Evolutionary conservation across 495 filamentous ascomycete genomes (phyloP), one percentile per base, ranked within the genome.

Genomic region (Staphylotrichum tortipilum): DNA sequence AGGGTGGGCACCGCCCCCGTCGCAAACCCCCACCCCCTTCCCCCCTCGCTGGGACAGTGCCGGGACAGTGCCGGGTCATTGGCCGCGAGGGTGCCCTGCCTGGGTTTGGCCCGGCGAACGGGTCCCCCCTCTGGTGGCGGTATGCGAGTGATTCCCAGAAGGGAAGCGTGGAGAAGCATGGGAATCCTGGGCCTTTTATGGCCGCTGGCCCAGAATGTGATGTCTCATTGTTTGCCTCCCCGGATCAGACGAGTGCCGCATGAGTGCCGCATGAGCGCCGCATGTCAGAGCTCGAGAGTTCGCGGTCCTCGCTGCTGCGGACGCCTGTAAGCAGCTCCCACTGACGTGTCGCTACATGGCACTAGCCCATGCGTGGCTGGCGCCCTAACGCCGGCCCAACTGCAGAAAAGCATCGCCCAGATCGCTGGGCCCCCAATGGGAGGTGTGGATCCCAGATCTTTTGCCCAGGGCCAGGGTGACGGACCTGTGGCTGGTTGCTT

Each of bases 81-180:
- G n/a, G 31, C 19, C 40, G n/a, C 18, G 9, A 31, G 19, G 12
- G 3, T 11, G 11, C 26, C 7, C 2, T n/a, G 17, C 42, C 10
- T 31, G 12, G 33, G 49, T 15, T 21, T 11, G 49, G 12, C 8
- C 41, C 19, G n/a, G 36, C 17, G 19, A 26, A 19, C 26, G 34
- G 26, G 31, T 23, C n/a, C n/a, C 17, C 15, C 28, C 18, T 58
- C 28, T 37, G 37, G 44, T 11, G 5, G 43, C 47, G 26, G 47
- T 22, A 54, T 59, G 52, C 44, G 45, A 49, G 51, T 22, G 37
- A 29, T 44, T 52, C 56, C 41, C 29, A 55, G 52, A 55, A 52
- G 4, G 52, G 56, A 15, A 58, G 19, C 21, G 18, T 44, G 17
- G 42, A 37, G 22, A n/a, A 28, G 9, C 21, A 10, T 7, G 18